Evolutionary conservation across 2,329 filamentous ascomycete genomes (phyloP).

Genomic region (Sclerotinia minor): DNA sequence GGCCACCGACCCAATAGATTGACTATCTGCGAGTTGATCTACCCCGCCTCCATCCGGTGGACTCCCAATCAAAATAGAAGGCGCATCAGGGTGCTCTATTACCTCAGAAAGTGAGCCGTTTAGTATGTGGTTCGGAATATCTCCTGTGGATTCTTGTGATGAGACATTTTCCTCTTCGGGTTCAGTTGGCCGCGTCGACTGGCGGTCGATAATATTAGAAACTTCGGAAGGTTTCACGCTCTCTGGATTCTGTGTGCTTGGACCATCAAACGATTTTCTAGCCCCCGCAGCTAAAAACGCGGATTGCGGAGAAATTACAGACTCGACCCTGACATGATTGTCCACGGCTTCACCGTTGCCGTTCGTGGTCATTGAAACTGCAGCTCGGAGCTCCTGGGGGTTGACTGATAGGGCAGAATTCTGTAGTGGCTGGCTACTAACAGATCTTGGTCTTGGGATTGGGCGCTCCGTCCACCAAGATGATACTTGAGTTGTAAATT

Average conservation of each 20-base stretch:
- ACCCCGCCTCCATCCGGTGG: neutral
- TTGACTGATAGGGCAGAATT: neutral
- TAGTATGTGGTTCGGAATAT: neutral
- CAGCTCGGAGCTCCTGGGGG: neutral
- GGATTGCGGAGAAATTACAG: neutral
- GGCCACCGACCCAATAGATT: neutral
- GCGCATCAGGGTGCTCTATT: neutral
- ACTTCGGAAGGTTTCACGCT: neutral
- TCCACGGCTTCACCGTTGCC: neutral
- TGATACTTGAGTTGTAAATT: neutral
- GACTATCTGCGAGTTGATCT: neutral
- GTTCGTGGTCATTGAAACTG: neutral
- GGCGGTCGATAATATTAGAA: neutral
- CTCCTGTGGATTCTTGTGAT: conserved; percentile 6
- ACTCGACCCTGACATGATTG: neutral
- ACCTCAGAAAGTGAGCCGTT: neutral
- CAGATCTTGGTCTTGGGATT: neutral
- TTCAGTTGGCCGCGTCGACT: neutral
- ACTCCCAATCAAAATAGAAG: neutral
- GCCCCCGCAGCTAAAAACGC: neutral
- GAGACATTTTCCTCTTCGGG: neutral
- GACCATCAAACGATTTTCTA: neutral
- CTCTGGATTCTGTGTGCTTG: neutral
- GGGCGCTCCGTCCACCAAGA: neutral
- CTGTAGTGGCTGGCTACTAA: neutral